Base-by-base conservation (phyloP, 768 basidiomycete species). In the Steccherinum ochraceum region DNA sequence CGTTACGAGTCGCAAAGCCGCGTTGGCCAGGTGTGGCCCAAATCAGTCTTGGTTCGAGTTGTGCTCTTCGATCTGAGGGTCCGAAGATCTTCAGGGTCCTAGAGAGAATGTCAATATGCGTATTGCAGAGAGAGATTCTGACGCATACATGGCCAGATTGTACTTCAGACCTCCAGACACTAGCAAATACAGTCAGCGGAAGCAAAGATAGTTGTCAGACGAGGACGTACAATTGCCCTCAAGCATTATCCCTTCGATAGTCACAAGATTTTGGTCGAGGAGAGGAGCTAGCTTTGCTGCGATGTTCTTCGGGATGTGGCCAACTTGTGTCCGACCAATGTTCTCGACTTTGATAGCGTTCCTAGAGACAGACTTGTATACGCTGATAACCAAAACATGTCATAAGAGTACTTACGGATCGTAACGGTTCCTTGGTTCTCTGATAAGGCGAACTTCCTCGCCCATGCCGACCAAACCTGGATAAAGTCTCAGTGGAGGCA, bases 311-410 rank as follows among this genome's bases (percentile, higher is more conserved):
- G 88, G 83, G 20, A 93, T 62, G 66, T 93, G 92, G 1, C 92
- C 92, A 2, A 94, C 90, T 75, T 92, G 86, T 12, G 69, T 69
- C 1, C 73, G 71, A 1, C 76, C 72, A 40, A 92, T 90, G 60
- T 94, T 94, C 62, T 78, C 73, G 23, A 93, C 90, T 70, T 89
- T 80, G 21, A 91, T 83, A 1, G 87, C 85, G 64, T 90, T 89
- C 24, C 85, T 89, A 49, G 16, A 24, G 3, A 44, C 48, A 18
- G 16, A 30, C 23, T 13, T 42, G 3, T 27, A 18, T 16, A 43
- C 1, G 26, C 44, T 40, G n/a, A 48, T 12, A 4, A 27, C 5
- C 19, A 24, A 41, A 16, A 4, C 19, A 26, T 12, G 30, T 27
- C 19, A 16, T 40, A 43, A 12, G 21, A 7, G 7, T 12, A 45